Percentiles rank a stretch among this genome's conserved stretches.
Conservation (phyloP, 495 filamentous ascomycete genomes). For the Pseudoneurospora amorphoporcata region DNA sequence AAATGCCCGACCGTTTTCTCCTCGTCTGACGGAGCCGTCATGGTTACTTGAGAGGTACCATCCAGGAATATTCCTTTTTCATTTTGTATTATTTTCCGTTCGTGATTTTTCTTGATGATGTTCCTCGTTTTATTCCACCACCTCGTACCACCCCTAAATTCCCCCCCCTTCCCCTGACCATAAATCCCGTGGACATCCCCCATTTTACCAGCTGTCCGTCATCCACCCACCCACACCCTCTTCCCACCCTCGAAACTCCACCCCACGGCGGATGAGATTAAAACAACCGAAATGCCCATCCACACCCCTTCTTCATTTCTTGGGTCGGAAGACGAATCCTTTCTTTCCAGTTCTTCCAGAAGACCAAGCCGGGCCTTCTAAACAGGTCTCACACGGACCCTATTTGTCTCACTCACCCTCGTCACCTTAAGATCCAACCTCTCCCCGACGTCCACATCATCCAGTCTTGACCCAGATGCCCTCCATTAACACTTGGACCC, state of each 20-base stretch:
- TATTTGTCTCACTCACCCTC: neutral
- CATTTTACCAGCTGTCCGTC: neutral
- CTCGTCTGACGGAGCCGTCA: neutral
- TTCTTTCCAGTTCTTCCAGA: neutral
- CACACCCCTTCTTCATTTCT: neutral
- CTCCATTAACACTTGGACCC: neutral
- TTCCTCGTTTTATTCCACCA: neutral
- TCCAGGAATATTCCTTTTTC: too few species aligned
- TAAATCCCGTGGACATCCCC: neutral
- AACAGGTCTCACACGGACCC: neutral
- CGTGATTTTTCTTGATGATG: too few species aligned
- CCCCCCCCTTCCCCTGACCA: neutral
- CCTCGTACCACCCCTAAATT: neutral
- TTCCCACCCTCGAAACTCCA: neutral
- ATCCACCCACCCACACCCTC: neutral
- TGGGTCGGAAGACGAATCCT: neutral
- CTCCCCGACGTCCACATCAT: neutral
- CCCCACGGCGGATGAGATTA: neutral
- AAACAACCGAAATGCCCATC: neutral
- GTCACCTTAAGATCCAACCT: neutral
- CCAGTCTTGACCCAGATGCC: neutral
- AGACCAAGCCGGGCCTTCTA: neutral
- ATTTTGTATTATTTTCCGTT: too few species aligned
- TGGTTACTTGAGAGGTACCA: neutral
- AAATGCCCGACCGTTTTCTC: neutral